Base-by-base conservation (phyloP, 176 grass and related monocot species). In the Musa acuminata region DNA sequence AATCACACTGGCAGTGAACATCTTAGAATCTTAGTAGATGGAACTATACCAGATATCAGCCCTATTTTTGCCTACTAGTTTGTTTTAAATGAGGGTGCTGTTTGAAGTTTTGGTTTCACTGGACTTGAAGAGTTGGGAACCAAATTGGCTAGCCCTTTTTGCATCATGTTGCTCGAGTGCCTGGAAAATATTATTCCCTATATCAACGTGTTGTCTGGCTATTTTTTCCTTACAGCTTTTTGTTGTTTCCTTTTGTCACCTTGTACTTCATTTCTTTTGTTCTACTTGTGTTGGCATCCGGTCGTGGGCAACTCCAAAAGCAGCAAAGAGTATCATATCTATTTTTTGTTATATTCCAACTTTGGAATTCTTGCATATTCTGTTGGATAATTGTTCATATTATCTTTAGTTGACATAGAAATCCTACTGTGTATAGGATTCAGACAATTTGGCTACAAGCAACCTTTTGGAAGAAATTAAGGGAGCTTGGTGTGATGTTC, bases 401-500 rank as follows among this genome's bases (percentile, higher is more conserved):
- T 27, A 8, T 13, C 49, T 60, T 35, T 76, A 55, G 74, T 81
- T 48, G 12, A 60, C 27, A 77, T 52, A 13, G 5, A 49, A 62
- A 62, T 24, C 49, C 16, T 77, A 19, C 17, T 81, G 19, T 5
- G 1, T 13, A 22, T 72, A 99, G 96, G 96, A 99, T 89, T 88
- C 96, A 59, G 91, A 95, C 53, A 87, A 84, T 81, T 82, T 81
- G 21, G 83, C 27, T 78, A 89, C 82, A 78, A 64, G 62, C 80
- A 95, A 77, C 58, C 80, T 99, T 68, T 86, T 82, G 20, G 83
- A 76, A 52, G 96, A 89, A 89, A 85, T 76, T 72, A 89, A 77
- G 87, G 96, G 88, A 86, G 80, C 84, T 60, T 99, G 96, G 96
- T 84, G 88, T 1, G 96, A 92, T 83, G 81, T 95, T 75, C 83